phyloP scores from a whole-genome alignment of 2,329 filamentous ascomycete genomes.

The Penicillium palitans region DNA sequence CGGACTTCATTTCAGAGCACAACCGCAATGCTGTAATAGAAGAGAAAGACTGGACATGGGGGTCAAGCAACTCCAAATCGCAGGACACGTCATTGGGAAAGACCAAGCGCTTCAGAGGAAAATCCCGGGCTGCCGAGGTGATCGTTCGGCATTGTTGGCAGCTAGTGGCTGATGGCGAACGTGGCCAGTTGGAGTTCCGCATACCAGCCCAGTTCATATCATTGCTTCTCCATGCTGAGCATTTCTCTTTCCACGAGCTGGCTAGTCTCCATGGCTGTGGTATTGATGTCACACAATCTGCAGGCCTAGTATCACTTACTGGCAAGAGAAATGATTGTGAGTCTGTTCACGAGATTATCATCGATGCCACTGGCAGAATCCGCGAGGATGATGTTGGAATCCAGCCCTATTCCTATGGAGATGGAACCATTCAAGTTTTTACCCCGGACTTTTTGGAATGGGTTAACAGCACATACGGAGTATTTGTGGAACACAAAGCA shows the following conservation, averaged over 20 bases:
- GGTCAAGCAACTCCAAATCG: constrained; percentile 31
- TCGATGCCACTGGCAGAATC: constrained; percentile 33
- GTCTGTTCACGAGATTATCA: constrained; percentile 35
- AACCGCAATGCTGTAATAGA: neutral
- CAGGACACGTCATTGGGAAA: constrained; percentile 15
- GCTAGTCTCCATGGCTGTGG: constrained; percentile 36
- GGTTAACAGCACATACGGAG: constrained; percentile 33
- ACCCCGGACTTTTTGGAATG: constrained; percentile 35
- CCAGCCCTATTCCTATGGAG: constrained; percentile 14
- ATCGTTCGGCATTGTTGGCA: constrained; percentile 45
- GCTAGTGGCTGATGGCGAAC: constrained; percentile 34
- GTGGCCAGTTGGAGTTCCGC: constrained; percentile 40
- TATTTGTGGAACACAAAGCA: constrained; percentile 29
- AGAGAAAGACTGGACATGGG: constrained; percentile 26
- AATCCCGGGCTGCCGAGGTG: constrained; percentile 35
- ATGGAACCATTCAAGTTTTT: constrained; percentile 20
- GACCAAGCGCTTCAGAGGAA: constrained; percentile 30
- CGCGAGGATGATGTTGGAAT: constrained; percentile 32
- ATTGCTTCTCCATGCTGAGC: constrained; percentile 34
- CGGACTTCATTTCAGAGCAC: constrained; percentile 28
- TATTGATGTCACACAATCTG: constrained; percentile 38
- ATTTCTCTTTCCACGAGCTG: constrained; percentile 41
- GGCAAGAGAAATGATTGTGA: constrained; percentile 36
- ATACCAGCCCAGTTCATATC: constrained; percentile 31
- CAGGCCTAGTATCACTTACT: constrained; percentile 40